Conservation (phyloP, 1,284 basidiomycete genomes). For the Ustilago sp. region DNA sequence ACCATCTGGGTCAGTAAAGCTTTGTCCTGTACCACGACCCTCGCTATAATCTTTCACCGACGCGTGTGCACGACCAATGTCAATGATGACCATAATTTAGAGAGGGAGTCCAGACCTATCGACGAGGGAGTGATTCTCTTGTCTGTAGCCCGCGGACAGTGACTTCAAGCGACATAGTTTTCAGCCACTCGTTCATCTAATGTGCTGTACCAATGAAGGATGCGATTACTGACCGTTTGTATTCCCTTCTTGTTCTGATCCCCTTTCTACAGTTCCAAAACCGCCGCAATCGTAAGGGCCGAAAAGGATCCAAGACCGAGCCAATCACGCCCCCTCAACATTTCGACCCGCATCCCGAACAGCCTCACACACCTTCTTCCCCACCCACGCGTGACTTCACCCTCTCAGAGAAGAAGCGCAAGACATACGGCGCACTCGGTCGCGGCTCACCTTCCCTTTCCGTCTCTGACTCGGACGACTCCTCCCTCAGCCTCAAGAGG, state of each 20-base stretch:
- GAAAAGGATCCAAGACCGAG: not conserved
- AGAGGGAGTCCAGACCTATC: too few species aligned
- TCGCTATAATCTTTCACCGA: not conserved
- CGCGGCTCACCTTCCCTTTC: conserved; percentile 1
- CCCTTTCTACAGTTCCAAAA: conserved; percentile 52
- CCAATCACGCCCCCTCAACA: not conserved
- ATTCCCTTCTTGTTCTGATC: too few species aligned
- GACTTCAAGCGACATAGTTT: too few species aligned
- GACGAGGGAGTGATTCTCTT: too few species aligned
- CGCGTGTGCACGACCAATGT: not conserved
- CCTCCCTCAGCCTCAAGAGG: conserved; percentile 14
- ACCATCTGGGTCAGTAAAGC: conserved; percentile 60
- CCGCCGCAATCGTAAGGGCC: conserved; percentile 55
- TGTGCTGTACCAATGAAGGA: too few species aligned
- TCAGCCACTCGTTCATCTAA: too few species aligned
- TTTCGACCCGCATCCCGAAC: not conserved
- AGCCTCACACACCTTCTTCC: too few species aligned
- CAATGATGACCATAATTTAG: conserved; percentile 8
- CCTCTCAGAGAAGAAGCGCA: conserved; percentile 31
- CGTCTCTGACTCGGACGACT: conserved; percentile 18
- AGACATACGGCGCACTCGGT: conserved; percentile 30
- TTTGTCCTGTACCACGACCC: too few species aligned
- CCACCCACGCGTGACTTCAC: conserved; percentile 14
- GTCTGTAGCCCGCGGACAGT: too few species aligned
- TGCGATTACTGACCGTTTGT: too few species aligned